Base-by-base conservation (phyloP, 805 yeast genomes). In the Kazachstania kunashirensis region DNA sequence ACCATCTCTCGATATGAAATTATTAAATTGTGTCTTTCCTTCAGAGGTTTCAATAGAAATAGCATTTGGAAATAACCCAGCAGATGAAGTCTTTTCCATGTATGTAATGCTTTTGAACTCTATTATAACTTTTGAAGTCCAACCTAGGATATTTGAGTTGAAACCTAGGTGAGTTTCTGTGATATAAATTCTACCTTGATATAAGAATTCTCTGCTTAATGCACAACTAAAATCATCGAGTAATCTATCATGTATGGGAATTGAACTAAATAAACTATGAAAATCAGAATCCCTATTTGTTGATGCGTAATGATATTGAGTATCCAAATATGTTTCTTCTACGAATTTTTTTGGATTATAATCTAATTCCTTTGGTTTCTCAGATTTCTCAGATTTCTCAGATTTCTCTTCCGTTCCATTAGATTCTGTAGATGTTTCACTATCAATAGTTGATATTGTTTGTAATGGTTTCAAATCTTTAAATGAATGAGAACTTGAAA, bases 11-110 rank as follows among this genome's bases (percentile, higher is more conserved):
- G 92, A 75, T 5, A 85, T 65, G 51, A 89, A 85, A 41, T 94
- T 84, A 8, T 95, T 96, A 67, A 89, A 89, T 14, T 75, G 75
- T 51, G 84, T 82, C 42, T 73, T 75, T 68, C 70, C 59, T 67
- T 70, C 53, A 29, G 61, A 66, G 0, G 92, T 80, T 49, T 77
- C 79, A 17, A 85, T 67, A 6, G 72, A 63, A 24, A 89, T 84
- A 2, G 95, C 96, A 55, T 89, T 89, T 16, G 95, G 94, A 51
- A 89, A 85, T 17, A 89, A 65, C 0, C 94, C 95, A 5, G 84
- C 96, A 0, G 96, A 84, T 13, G 78, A 71, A 37, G 80, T 80
- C 58, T 84, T 84, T 50, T 89, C 96, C 45, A 55, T 45, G 26
- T 43, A 44, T 9, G 70, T 66, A 18, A 92, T 74, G 38, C 85